Evolutionary conservation across 169 alveolate species (phyloP), one percentile per base, ranked within the genome.

Genomic region (Eimeria necatrix): DNA sequence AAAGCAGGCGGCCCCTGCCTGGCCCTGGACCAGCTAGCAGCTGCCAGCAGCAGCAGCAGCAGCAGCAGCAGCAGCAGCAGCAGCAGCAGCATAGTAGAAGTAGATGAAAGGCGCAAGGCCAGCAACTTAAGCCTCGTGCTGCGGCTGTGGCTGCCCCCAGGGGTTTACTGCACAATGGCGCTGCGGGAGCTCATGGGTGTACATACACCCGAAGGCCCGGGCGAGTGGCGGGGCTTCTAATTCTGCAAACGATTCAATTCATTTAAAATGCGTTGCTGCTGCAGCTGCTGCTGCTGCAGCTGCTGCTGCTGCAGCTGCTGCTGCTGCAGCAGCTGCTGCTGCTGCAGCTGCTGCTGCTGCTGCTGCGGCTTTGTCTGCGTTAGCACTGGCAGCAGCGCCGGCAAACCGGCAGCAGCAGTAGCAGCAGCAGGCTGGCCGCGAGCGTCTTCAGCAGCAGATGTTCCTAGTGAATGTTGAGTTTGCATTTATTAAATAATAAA

Each of bases 151-250:
- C 78, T 84, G 76, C 76, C 92, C 26, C 80, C 92, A 16, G 92
- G 92, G 60, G 26, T 51, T 4, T 84, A 84, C 64, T 84, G 52
- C 59, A 84, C 92, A n/a, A 84, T 84, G 92, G 92, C 92, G 10
- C 78, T 84, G 14, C 74, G 92, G 24, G 92, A 84, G 59, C 74
- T 84, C 60, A 84, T 84, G 92, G 41, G 24, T 8, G 26, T 70
- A 32, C 32, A 84, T 32, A 53, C 78, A n/a, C 92, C 92, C 5
- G 92, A 84, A 32, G 92, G 68, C 22, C 68, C 68, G 12, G 68
- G 12, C 22, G 68, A 56, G 22, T 56, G 68, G 68, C 12, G 68
- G 68, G 68, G 68, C 20, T 56, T 56, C 20, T 56, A 18, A 56
- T 18, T 56, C 0, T 56, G 12, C 68, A 14, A 14, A 10, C 22